Conservation (phyloP, 306 rosid species). For the Arachis stenosperma region DNA sequence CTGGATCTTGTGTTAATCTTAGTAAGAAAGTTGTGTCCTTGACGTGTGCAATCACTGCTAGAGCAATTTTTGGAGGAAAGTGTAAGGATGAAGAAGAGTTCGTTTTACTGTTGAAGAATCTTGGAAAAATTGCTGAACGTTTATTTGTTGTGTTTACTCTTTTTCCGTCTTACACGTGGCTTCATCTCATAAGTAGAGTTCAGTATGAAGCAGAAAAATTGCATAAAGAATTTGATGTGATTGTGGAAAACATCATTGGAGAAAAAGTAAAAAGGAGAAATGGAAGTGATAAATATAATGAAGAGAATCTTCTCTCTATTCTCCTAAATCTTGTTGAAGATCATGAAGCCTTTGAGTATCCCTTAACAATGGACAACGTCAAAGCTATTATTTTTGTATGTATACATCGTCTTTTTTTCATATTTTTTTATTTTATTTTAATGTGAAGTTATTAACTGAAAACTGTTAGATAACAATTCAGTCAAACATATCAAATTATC, state of each 20-base stretch:
- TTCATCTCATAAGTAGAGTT: constrained; percentile 29
- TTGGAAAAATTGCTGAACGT: not conserved
- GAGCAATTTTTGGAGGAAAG: constrained; percentile 41
- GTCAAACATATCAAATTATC: too few species aligned
- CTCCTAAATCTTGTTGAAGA: constrained; percentile 34
- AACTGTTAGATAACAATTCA: too few species aligned
- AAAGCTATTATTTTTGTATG: constrained; percentile 39
- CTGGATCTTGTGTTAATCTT: constrained; percentile 30
- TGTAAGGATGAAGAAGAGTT: constrained; percentile 32
- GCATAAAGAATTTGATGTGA: constrained; percentile 11
- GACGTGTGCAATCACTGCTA: constrained; percentile 26
- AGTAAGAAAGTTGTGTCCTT: constrained; percentile 19
- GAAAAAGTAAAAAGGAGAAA: not conserved
- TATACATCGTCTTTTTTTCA: too few species aligned
- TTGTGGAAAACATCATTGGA: constrained; percentile 38
- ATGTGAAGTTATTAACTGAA: too few species aligned
- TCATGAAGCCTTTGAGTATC: constrained; percentile 23
- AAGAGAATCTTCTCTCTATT: constrained; percentile 16
- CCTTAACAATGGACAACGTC: constrained; percentile 35
- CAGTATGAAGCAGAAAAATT: constrained; percentile 15
- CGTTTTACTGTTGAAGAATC: not conserved
- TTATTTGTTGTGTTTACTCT: constrained; percentile 20
- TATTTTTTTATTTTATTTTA: too few species aligned
- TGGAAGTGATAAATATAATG: not conserved
- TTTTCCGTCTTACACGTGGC: constrained; percentile 40